phyloP scores from a whole-genome alignment of 257 asterid species.

The Fraxinus excelsior region DNA sequence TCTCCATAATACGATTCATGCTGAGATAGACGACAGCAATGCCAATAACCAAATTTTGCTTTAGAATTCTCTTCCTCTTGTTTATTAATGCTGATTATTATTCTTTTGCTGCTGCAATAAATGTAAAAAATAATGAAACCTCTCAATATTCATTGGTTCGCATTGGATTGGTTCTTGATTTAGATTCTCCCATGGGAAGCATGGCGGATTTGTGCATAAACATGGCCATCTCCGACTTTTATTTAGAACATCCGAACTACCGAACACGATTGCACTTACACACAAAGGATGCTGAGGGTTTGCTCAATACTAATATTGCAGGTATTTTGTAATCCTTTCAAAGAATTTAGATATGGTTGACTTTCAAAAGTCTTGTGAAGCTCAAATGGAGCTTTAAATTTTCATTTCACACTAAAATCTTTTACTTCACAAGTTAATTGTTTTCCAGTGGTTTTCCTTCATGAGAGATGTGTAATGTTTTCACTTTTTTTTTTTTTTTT shows the following conservation, averaged over 20 bases:
- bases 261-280: slow-evolving; percentile 38
- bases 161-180: slow-evolving; percentile 42
- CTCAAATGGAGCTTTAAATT: too few species aligned
- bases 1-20: too few species aligned
- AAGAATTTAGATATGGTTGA: neutral
- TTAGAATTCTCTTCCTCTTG: neutral
- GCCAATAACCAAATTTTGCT: neutral
- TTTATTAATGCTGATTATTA: neutral
- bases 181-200: slow-evolving; percentile 37
- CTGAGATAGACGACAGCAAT: neutral
- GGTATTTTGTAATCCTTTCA: slow-evolving; percentile 23
- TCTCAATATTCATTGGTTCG: neutral
- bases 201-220: slow-evolving; percentile 40
- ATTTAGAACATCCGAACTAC: slow-evolving; percentile 30
- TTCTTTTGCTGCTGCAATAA: neutral
- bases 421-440: too few species aligned
- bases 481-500: too few species aligned
- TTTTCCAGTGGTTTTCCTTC: too few species aligned
- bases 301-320: slow-evolving; percentile 38
- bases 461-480: too few species aligned
- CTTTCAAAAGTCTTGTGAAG: neutral
- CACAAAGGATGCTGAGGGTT: slow-evolving; percentile 29
- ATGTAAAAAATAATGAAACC: neutral
- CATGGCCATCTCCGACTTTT: slow-evolving; percentile 48
- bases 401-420: too few species aligned